These are phyloP conservation scores for Coffea eugenioides DNA, from an alignment of 257 asterid genomes.

Conservation along the genomic window DNA sequence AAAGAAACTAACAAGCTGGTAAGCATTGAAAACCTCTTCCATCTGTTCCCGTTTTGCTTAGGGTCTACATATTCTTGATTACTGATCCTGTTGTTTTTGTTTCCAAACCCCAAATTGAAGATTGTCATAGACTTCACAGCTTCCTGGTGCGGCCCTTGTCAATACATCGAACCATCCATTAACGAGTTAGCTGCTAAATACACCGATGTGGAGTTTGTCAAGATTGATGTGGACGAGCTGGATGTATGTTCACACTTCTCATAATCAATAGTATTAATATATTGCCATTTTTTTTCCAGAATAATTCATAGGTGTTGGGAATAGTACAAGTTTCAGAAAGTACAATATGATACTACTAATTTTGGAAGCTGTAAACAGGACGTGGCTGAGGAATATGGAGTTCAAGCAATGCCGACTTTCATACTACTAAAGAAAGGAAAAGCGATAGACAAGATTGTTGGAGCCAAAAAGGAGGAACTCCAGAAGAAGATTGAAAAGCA, in stretches of 20 bases:
- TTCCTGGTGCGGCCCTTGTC: constrained; percentile 46
- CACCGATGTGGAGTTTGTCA: constrained; percentile 36
- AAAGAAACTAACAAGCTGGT: constrained; percentile 42
- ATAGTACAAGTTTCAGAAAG: background rate
- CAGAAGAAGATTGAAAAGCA: constrained; percentile 55
- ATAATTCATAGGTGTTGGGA: background rate
- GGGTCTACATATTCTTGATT: background rate
- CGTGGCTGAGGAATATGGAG: constrained; percentile 62
- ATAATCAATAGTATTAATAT: background rate
- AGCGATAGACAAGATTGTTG: constrained; percentile 52
- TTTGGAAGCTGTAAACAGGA: constrained; percentile 34
- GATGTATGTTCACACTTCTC: constrained; percentile 14
- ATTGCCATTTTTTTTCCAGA: background rate
- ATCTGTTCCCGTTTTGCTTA: background rate
- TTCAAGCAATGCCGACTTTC: constrained; percentile 66
- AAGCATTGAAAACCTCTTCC: background rate
- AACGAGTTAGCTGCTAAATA: constrained; percentile 28
- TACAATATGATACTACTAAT: background rate
- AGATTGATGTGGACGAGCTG: constrained; percentile 43
- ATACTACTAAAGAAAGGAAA: constrained; percentile 59
- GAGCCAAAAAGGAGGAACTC: constrained; percentile 55
- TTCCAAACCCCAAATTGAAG: constrained; percentile 9
- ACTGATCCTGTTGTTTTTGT: too few relatives aligned
- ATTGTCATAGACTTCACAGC: constrained; percentile 42
- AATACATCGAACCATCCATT: constrained; percentile 33